These are phyloP conservation scores for Dothideomycetes sp. DNA, from an alignment of 2,329 filamentous ascomycete genomes.

Conservation along the genomic window DNA sequence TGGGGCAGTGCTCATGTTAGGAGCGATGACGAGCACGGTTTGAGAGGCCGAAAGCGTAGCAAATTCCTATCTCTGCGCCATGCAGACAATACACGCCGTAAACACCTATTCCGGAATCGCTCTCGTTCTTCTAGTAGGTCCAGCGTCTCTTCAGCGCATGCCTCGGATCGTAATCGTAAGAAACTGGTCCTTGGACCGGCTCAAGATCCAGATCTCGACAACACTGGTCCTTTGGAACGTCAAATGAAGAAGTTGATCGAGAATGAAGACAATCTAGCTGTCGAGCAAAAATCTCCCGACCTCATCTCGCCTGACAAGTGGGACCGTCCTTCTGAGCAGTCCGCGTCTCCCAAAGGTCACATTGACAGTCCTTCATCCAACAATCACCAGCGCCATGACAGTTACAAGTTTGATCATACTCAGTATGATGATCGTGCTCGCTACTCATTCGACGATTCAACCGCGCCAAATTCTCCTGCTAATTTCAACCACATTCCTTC, in stretches of 20 bases:
- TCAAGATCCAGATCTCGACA: constrained; percentile 28
- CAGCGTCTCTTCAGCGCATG: constrained; percentile 25
- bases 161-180: constrained; percentile 39
- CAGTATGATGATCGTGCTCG: constrained; percentile 23
- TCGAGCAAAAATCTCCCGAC: constrained; percentile 26
- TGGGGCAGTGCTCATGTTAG: constrained; percentile 3
- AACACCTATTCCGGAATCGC: constrained; percentile 12
- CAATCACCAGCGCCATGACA: constrained; percentile 2
- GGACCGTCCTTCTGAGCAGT: constrained; percentile 19
- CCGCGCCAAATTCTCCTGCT: constrained; percentile 31
- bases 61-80: constrained; percentile 16
- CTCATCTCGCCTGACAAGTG: constrained; percentile 34
- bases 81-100: constrained; percentile 11
- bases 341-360: background rate
- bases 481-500: constrained; percentile 25
- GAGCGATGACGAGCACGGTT: constrained; percentile 3
- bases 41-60: constrained; percentile 13
- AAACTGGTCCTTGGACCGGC: constrained; percentile 49
- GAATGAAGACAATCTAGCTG: constrained; percentile 32
- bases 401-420: constrained; percentile 1
- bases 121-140: constrained; percentile 20
- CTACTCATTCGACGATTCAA: constrained; percentile 32
- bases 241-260: constrained; percentile 37
- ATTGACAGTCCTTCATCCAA: background rate
- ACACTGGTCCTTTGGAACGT: constrained; percentile 38